phyloP scores from a whole-genome alignment of 2,329 filamentous ascomycete species.

The Neopestalotiopsis sp. region DNA sequence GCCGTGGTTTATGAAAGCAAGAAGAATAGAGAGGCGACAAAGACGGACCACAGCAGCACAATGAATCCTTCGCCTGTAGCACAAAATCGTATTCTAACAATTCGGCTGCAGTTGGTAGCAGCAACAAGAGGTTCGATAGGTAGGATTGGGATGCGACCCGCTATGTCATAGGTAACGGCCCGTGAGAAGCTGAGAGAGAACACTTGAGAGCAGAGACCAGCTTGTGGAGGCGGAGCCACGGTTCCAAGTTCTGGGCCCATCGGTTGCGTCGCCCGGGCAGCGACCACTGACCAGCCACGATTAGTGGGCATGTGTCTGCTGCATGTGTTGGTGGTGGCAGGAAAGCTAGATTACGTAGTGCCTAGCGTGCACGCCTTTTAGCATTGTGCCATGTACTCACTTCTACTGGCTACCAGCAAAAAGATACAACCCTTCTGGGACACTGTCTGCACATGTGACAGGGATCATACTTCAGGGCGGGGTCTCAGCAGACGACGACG shows the following conservation, averaged over 20 bases:
- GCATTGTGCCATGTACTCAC: background rate
- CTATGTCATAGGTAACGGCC: slow-evolving; percentile 13
- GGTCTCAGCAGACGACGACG: background rate
- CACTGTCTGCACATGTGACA: background rate
- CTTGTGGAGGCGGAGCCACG: slow-evolving; percentile 17
- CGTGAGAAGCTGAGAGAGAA: slow-evolving; percentile 2
- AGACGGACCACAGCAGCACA: background rate
- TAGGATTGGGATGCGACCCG: background rate
- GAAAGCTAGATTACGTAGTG: background rate
- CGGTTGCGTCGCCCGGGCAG: slow-evolving; percentile 18
- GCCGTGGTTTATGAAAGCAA: background rate
- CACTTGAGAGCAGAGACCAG: background rate
- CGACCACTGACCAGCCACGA: background rate
- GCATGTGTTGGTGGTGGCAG: background rate
- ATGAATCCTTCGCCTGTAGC: background rate
- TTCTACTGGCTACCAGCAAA: slow-evolving; percentile 1
- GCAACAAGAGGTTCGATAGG: background rate
- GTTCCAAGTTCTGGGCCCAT: slow-evolving; percentile 17
- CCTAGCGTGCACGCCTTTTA: background rate
- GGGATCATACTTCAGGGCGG: background rate
- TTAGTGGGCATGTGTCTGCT: background rate
- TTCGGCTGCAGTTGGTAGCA: background rate
- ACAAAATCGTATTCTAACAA: background rate
- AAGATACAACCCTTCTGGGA: background rate
- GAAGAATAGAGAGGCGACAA: background rate